Conservation (phyloP, 768 basidiomycete species). For the Guyanaporus albipodus region DNA sequence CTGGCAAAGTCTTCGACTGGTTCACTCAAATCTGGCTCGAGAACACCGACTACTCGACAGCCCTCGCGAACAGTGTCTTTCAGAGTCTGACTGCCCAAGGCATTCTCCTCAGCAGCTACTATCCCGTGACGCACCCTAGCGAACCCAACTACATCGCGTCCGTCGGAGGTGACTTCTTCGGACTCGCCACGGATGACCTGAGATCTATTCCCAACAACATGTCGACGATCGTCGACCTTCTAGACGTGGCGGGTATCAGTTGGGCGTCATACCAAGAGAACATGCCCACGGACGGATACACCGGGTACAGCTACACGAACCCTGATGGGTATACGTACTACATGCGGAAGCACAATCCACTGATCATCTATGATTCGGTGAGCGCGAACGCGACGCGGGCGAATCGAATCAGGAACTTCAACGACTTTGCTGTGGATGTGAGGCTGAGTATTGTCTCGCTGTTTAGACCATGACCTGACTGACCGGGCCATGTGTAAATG, state of each 20-base stretch:
- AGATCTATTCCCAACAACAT: conserved; percentile 39
- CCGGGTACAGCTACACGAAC: conserved; percentile 35
- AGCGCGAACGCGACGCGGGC: conserved; percentile 38
- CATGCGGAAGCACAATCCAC: conserved; percentile 52
- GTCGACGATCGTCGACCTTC: conserved; percentile 55
- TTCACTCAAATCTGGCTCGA: conserved; percentile 59
- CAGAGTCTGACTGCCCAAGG: conserved; percentile 45
- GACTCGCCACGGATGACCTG: background rate
- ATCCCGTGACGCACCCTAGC: conserved; percentile 50
- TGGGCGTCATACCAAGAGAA: conserved; percentile 62
- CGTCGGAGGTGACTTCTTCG: background rate
- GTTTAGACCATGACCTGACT: background rate
- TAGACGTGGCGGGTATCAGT: conserved; percentile 52
- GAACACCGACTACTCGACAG: conserved; percentile 45
- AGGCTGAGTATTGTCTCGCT: too few relatives aligned
- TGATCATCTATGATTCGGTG: conserved; percentile 49
- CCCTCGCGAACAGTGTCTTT: conserved; percentile 17
- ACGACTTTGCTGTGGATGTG: conserved; percentile 55
- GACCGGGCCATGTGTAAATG: background rate
- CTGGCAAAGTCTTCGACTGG: conserved; percentile 43
- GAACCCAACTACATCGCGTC: conserved; percentile 48
- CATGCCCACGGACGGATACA: conserved; percentile 47
- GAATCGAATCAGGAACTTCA: conserved; percentile 51
- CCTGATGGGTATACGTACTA: conserved; percentile 42
- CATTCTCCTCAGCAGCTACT: conserved; percentile 44